Percentiles rank a stretch among this genome's conserved stretches.
Conservation (phyloP, 2,329 filamentous ascomycete genomes). For the Aspergillus ochraceus region DNA sequence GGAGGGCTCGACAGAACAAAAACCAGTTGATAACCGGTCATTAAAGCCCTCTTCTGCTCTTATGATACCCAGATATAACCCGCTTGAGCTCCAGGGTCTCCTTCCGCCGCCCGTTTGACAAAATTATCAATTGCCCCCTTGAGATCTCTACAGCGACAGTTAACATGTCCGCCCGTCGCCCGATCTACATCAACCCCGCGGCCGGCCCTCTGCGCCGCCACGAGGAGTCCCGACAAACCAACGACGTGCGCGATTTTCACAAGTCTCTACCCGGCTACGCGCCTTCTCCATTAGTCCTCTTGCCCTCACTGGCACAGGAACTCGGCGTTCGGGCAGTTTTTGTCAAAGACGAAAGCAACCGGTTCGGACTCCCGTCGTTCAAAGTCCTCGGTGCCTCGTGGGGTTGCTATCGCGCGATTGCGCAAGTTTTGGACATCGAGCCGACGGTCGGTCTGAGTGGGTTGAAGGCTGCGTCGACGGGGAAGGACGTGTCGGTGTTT, state of each 20-base stretch:
- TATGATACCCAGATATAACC: no score
- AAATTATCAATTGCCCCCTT: no score
- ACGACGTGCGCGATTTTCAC: constrained; percentile 52
- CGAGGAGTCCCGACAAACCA: background rate
- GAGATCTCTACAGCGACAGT: no score
- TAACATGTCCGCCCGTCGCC: constrained; percentile 14
- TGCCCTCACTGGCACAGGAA: constrained; percentile 57
- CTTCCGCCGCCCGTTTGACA: no score
- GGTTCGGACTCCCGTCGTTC: constrained; percentile 71
- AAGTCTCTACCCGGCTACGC: constrained; percentile 57
- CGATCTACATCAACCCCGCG: constrained; percentile 29
- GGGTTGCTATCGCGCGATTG: constrained; percentile 63
- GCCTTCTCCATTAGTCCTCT: constrained; percentile 54
- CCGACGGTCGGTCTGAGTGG: constrained; percentile 46
- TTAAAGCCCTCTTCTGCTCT: no score
- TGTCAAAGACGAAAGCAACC: constrained; percentile 69
- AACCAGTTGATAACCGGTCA: no score
- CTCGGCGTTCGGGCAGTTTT: constrained; percentile 60
- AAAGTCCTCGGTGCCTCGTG: constrained; percentile 80
- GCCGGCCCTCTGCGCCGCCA: constrained; percentile 8
- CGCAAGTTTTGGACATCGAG: constrained; percentile 45
- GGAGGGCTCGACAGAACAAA: constrained; percentile 12
- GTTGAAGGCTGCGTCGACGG: constrained; percentile 37
- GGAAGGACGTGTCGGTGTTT: constrained; percentile 45
- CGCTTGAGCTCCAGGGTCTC: no score